phyloP scores from a whole-genome alignment of 176 grass and related monocot genomes.

The Lolium rigidum region DNA sequence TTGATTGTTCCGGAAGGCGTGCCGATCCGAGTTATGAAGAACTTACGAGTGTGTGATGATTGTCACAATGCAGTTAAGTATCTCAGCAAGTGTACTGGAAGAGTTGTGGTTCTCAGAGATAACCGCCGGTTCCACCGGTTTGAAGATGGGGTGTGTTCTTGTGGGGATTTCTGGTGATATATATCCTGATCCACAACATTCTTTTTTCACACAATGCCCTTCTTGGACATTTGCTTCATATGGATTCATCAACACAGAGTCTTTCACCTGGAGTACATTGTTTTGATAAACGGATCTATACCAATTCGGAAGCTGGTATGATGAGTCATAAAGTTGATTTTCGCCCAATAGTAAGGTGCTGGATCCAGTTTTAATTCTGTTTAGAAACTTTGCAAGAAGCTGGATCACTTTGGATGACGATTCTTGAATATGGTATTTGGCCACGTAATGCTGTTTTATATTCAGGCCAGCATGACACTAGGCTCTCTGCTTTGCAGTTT shows the following conservation, averaged over 20 bases:
- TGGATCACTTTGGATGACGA: background rate
- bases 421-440: constrained; percentile 15
- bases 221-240: constrained; percentile 24
- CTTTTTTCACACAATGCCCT: background rate
- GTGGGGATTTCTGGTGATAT: constrained; percentile 89
- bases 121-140: constrained; percentile 85
- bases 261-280: background rate
- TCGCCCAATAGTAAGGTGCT: constrained; percentile 3
- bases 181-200: constrained; percentile 17
- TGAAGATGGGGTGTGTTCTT: constrained; percentile 80
- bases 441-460: background rate
- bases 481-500: background rate
- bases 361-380: background rate
- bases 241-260: constrained; percentile 5
- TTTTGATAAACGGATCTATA: background rate
- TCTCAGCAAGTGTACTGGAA: constrained; percentile 82
- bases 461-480: background rate
- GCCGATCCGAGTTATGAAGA: constrained; percentile 94
- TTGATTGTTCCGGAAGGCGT: constrained; percentile 78
- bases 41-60: constrained; percentile 87
- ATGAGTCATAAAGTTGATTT: constrained; percentile 19
- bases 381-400: constrained; percentile 17
- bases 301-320: constrained; percentile 15
- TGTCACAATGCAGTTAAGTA: constrained; percentile 94
- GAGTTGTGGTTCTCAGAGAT: constrained; percentile 80